Evolutionary conservation across 208 protist genomes (phyloP), one percentile per base, ranked within the genome.

Genomic region (Leishmania tarentolae): DNA sequence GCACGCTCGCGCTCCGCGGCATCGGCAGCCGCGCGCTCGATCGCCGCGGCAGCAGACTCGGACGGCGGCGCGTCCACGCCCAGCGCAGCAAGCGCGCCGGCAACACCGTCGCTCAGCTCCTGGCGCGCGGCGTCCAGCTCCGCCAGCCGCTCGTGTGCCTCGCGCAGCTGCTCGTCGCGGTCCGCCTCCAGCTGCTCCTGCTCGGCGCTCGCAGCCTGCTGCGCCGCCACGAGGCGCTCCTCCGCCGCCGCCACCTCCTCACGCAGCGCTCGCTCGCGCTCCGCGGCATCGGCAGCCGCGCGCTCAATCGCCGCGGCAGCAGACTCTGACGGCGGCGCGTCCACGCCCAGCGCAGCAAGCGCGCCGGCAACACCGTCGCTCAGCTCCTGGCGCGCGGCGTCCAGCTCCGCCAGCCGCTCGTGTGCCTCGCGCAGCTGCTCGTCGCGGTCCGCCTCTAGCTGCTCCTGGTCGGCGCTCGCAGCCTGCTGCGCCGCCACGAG

Each of bases 1-100:
- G 47, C 81, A 56, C 76, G 81, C 76, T 80, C 81, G 70, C 82
- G 76, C 77, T 78, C 82, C 31, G 73, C 77, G 31, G 78, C 78
- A 2, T 42, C 77, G 40, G 72, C 71, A 17, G 81, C 71, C 17
- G 81, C 76, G 13, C 81, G 81, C 70, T 15, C 76, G 13, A 15
- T 31, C 40, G 0, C 79, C 61, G 11, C 56, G 7, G 56, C 56
- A 6, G 21, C 56, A 31, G 76, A 42, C 15, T 59, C 44, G 24
- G 53, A 46, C n/a, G 73, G 61, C 61, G 77, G 47, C 24, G 24
- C 56, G 6, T 31, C 56, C 21, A 9, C 24, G 4, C 56, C 56
- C 56, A 59, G 13, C 53, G 53, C 53, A 35, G 76, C 76, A 50
- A 80, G 76, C 65, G 61, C 65, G n/a, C 19, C 50, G 21, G 77